Evolutionary conservation across 2,329 filamentous ascomycete genomes (phyloP), one percentile per base, ranked within the genome.

Genomic region (Aspergillus texensis): DNA sequence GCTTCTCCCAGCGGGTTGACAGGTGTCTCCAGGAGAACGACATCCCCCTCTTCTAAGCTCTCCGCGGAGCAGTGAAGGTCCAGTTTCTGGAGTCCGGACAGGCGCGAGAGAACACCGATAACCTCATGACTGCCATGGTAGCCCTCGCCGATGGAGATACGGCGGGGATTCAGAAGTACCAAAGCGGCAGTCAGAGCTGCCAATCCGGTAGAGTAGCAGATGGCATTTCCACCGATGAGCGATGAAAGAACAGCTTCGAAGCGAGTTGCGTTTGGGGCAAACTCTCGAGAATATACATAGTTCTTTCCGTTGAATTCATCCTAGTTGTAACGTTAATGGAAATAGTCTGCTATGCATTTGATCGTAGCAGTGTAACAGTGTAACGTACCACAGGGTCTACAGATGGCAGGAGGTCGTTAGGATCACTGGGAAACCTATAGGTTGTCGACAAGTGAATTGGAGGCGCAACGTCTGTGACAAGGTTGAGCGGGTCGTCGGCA

Each of bases 41-140:
- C 82, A 76, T 98, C 95, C 2, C 94, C 94, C 6, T 86, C 80
- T 26, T 87, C 83, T 1, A 98, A 84, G 30, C 88, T 85, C 46
- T 87, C 85, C 9, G 85, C 82, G 10, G 88, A 81, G 72, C 88
- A 91, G 71, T 90, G 86, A 14, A 98, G 85, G n/a, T 88, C 84
- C 1, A 97, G 83, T 67, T 90, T 85, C 75, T 89, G 79, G 30
- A 96, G 85, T 0, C 91, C 90, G 19, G 89, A 92, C 45, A 98
- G 88, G 66, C 92, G 91, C 57, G 85, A 79, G 64, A 96, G 83
- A 41, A 98, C 71, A 3, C 30, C 77, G 70, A 97, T 86, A n/a
- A 97, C 91, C 67, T 92, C 93, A 76, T 97, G 93, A 78, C 92
- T 96, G 66, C 95, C 95, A 79, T 98, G 94, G 80, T 98, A 98